Conservation (phyloP, 2,329 filamentous ascomycete genomes). For the Aspergillus novofumigatus region DNA sequence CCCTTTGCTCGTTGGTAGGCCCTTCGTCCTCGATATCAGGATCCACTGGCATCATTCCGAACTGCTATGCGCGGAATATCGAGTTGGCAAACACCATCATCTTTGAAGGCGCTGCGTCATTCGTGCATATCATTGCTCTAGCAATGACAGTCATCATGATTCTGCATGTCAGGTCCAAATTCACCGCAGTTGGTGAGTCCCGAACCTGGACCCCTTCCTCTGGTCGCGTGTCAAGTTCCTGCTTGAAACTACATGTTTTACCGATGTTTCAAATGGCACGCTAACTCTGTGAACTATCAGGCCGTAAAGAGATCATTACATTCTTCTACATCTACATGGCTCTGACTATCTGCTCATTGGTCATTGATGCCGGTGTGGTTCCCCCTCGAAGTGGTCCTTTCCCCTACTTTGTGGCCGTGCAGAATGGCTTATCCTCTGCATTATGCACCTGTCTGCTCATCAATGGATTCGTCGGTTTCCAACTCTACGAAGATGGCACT, state of each 20-base stretch:
- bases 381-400: conserved; percentile 76
- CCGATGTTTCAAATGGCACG: not conserved
- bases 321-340: conserved; percentile 98
- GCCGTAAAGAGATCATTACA: conserved; percentile 68
- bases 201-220: not conserved
- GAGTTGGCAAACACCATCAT: conserved; percentile 98
- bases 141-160: conserved; percentile 97
- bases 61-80: conserved; percentile 91
- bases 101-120: conserved; percentile 85
- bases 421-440: conserved; percentile 79
- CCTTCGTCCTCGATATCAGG: conserved; percentile 59
- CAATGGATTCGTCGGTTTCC: conserved; percentile 97
- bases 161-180: conserved; percentile 92
- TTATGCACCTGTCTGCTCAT: conserved; percentile 85
- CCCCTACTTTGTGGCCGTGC: conserved; percentile 85
- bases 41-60: conserved; percentile 74
- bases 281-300: conserved; percentile 32
- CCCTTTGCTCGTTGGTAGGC: conserved; percentile 82
- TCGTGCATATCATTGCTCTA: conserved; percentile 86
- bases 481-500: conserved; percentile 96
- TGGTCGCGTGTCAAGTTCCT: not conserved
- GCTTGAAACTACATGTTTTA: not conserved
- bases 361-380: conserved; percentile 88
- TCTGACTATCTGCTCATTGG: conserved; percentile 79
- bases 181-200: conserved; percentile 85